These are phyloP conservation scores for Dissoconium aciculare DNA, from an alignment of 2,329 filamentous ascomycete genomes.

Conservation along the genomic window DNA sequence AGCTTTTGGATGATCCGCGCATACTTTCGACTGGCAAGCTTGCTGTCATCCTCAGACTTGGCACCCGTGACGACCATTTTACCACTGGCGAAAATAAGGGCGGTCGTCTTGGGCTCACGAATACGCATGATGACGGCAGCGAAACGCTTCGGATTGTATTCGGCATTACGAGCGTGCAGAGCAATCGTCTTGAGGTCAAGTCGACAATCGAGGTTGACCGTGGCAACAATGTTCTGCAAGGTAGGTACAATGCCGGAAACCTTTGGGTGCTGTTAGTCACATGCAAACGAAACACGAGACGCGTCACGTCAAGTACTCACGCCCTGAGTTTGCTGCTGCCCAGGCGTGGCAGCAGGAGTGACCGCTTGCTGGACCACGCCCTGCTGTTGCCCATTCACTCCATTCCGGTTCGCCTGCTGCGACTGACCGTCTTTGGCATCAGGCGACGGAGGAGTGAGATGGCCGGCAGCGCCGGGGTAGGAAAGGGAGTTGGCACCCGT, in stretches of 20 bases:
- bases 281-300: background rate
- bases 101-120: slow-evolving; percentile 95
- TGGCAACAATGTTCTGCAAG: slow-evolving; percentile 45
- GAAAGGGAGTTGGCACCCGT: slow-evolving; percentile 84
- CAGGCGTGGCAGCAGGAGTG: slow-evolving; percentile 85
- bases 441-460: slow-evolving; percentile 65
- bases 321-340: slow-evolving; percentile 38
- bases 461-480: slow-evolving; percentile 62
- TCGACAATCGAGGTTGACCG: slow-evolving; percentile 92
- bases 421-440: slow-evolving; percentile 48
- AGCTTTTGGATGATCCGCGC: slow-evolving; percentile 99
- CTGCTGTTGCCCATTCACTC: slow-evolving; percentile 31
- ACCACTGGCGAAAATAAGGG: slow-evolving; percentile 91
- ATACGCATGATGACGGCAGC: slow-evolving; percentile 75
- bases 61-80: slow-evolving; percentile 99
- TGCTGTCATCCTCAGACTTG: slow-evolving; percentile 95
- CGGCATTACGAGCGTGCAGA: slow-evolving; percentile 91
- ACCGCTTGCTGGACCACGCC: slow-evolving; percentile 35
- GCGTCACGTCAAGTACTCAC: slow-evolving; percentile 54
- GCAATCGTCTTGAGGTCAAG: slow-evolving; percentile 98
- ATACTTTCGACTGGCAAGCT: slow-evolving; percentile 92
- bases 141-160: slow-evolving; percentile 78
- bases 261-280: slow-evolving; percentile 4
- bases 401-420: slow-evolving; percentile 37
- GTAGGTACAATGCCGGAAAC: slow-evolving; percentile 13